Conservation (phyloP, 2,329 filamentous ascomycete species). For the Claviceps humidiphila region DNA sequence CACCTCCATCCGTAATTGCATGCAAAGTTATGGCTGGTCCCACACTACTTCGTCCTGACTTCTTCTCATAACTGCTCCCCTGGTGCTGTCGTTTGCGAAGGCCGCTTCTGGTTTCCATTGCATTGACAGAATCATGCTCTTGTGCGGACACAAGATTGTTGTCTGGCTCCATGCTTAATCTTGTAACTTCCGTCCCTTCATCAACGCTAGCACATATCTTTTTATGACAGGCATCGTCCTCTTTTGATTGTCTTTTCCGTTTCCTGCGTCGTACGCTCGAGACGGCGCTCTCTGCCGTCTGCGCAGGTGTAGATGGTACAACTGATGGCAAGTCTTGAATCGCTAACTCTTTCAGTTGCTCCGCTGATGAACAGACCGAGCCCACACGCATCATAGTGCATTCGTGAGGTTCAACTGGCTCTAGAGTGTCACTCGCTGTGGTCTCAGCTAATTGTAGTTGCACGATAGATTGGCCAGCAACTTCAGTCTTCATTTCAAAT, state of each 20-base stretch:
- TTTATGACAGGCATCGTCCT: slow-evolving; percentile 15
- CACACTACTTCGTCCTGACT: background rate
- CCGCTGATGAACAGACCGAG: slow-evolving; percentile 6
- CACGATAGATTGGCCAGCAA: background rate
- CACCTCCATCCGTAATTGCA: slow-evolving; percentile 13
- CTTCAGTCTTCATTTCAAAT: background rate
- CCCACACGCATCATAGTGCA: slow-evolving; percentile 13
- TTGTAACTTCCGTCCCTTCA: background rate
- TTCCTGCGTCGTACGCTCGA: slow-evolving; percentile 6
- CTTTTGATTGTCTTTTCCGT: slow-evolving; percentile 17
- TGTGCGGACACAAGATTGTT: background rate
- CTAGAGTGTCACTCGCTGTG: background rate
- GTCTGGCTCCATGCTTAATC: background rate
- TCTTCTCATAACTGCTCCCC: background rate
- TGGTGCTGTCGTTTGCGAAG: slow-evolving; percentile 9
- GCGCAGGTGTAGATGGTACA: slow-evolving; percentile 14
- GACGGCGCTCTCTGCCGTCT: background rate
- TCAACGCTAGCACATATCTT: slow-evolving; percentile 14
- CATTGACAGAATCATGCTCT: background rate
- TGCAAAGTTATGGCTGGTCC: slow-evolving; percentile 4
- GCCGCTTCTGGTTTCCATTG: slow-evolving; percentile 9
- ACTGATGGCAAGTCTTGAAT: slow-evolving; percentile 8
- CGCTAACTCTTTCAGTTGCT: slow-evolving; percentile 5
- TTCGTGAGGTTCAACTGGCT: background rate
- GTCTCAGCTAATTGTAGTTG: background rate